Percentiles rank a stretch among this genome's conserved stretches.
Evolutionary conservation across 805 yeast genomes (phyloP).

Genomic region (Hanseniaspora pseudoguilliermondii): DNA sequence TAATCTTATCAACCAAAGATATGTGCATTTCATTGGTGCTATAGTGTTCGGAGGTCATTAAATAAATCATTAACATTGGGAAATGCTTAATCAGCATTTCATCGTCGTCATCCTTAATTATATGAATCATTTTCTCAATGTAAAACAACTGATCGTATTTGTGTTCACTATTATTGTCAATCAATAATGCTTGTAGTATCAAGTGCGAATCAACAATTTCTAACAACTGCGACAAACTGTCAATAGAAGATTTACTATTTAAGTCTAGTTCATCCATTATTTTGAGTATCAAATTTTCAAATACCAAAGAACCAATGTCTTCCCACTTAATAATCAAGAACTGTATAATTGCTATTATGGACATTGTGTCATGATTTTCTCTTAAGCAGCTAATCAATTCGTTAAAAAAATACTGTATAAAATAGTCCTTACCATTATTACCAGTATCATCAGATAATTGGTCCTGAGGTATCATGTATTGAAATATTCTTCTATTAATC

Average conservation of each 20-base stretch:
- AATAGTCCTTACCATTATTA: constrained; percentile 31
- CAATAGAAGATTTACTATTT: constrained; percentile 31
- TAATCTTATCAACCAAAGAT: constrained; percentile 31
- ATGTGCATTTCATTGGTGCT: constrained; percentile 23
- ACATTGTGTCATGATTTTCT: constrained; percentile 31
- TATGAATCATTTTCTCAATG: constrained; percentile 44
- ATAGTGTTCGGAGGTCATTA: constrained; percentile 24
- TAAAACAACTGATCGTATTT: constrained; percentile 42
- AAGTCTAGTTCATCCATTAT: constrained; percentile 39
- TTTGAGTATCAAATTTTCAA: constrained; percentile 60
- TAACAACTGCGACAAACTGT: constrained; percentile 56
- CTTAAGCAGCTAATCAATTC: constrained; percentile 43
- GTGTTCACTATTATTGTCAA: constrained; percentile 23
- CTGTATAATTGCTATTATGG: constrained; percentile 50
- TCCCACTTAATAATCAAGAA: constrained; percentile 92
- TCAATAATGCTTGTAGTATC: constrained; percentile 48
- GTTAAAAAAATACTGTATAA: constrained; percentile 42
- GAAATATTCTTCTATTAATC: constrained; percentile 74
- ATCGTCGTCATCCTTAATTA: constrained; percentile 44
- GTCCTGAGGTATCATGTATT: constrained; percentile 68
- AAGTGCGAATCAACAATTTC: constrained; percentile 72
- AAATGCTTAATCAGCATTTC: constrained; percentile 68
- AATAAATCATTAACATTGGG: constrained; percentile 51
- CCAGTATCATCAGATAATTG: background rate
- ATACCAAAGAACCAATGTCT: constrained; percentile 54